phyloP scores from a whole-genome alignment of 2,329 filamentous ascomycete genomes.

The Alternaria ethzedia region DNA sequence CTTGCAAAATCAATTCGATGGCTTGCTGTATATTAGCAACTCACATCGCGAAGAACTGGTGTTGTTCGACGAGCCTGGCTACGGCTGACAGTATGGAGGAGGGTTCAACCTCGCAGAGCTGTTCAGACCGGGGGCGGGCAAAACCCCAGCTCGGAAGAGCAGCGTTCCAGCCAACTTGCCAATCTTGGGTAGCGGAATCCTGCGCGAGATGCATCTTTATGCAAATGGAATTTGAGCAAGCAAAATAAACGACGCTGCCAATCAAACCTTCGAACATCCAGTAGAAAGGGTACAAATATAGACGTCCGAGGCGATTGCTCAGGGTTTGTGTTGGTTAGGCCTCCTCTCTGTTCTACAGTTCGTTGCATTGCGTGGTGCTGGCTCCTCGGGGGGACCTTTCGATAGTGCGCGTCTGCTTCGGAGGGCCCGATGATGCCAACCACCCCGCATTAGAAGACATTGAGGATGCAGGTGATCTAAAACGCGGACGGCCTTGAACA shows the following conservation, averaged over 20 bases:
- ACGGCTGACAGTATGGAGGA: not conserved
- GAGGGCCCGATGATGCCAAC: not conserved
- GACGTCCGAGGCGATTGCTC: not conserved
- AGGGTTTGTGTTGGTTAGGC: not conserved
- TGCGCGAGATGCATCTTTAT: slow-evolving; percentile 3
- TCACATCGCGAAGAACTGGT: not conserved
- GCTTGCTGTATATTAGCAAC: not conserved
- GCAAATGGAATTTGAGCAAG: not conserved
- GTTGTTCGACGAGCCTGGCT: not conserved
- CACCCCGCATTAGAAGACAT: not conserved
- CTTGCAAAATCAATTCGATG: not conserved
- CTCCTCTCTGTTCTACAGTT: not conserved
- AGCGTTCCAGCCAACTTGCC: slow-evolving; percentile 1
- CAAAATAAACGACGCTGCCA: not conserved
- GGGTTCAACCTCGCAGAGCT: not conserved
- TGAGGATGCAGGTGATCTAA: not conserved
- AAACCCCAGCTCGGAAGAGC: not conserved
- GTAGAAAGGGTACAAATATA: not conserved
- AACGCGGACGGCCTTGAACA: not conserved
- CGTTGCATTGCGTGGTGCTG: not conserved
- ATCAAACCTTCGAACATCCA: not conserved
- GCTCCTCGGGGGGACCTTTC: not conserved
- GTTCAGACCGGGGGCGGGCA: not conserved
- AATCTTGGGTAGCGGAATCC: slow-evolving; percentile 1
- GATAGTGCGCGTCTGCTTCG: not conserved